Base-by-base conservation (phyloP, 1,284 basidiomycete species). In the Ganoderma meredithae region DNA sequence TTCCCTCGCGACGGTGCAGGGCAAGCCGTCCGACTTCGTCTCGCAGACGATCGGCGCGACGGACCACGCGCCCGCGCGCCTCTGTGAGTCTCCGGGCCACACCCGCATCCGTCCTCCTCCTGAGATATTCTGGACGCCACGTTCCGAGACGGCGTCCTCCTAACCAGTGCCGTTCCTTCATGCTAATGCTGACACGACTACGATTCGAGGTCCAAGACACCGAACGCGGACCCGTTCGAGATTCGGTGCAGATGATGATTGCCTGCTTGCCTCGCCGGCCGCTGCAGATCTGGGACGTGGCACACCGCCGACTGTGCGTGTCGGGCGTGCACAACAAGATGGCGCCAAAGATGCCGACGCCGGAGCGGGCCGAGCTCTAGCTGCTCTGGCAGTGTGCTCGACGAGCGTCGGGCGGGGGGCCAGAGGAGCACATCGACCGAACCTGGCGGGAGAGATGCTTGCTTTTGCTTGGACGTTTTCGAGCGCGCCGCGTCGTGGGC, bases 41-140 rank as follows among this genome's bases (percentile, higher is more conserved):
- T 86, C 85, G 1, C 84, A 85, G 70, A 80, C 84, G 1, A 84
- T 87, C 82, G 82, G 83, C 67, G 73, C 86, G 25, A 81, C 83
- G 44, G 86, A 83, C 81, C 84, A 70, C 19, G 69, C 69, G 15
- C 69, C 69, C 41, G 69, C 41, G 69, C 69, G 19, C 69, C 69
- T 39, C 31, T 60, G 69, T 70, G 36, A 58, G 69, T 70, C 3
- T 10, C 9, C 8, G 44, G 6, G 7, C 17, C n/a, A n/a, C 17
- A 7, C 5, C 17, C 17, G 6, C 7, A 7, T 19, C 12, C 41
- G 10, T 44, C 15, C 43, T 17, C 43, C 17, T n/a, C 27, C 19
- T 13, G 64, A 69, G 62, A 62, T 66, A 15, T 12, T 3, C 36
- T 31, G 0, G 25, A 12, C 5, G 0, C 5, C 22, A 36, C 36